These are phyloP conservation scores for Fusarium globosum DNA, from an alignment of 2,329 filamentous ascomycete genomes.

Conservation along the genomic window DNA sequence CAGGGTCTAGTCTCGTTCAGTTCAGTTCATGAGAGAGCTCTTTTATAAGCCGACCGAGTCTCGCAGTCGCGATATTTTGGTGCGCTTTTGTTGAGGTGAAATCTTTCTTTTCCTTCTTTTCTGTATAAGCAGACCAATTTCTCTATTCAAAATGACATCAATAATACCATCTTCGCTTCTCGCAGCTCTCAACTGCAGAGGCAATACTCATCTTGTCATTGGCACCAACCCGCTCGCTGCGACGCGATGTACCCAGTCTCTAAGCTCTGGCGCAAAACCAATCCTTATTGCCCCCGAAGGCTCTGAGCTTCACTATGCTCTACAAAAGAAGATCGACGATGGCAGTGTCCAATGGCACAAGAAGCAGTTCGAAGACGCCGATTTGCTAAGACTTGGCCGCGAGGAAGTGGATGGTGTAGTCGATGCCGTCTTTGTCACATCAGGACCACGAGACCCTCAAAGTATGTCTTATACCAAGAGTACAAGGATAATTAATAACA, in stretches of 20 bases:
- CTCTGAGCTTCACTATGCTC: slow-evolving; percentile 66
- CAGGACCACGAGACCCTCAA: slow-evolving; percentile 57
- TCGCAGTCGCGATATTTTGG: slow-evolving; percentile 23
- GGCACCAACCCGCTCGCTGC: slow-evolving; percentile 90
- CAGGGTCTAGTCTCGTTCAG: slow-evolving; percentile 3
- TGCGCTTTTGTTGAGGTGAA: background rate
- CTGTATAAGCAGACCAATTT: slow-evolving; percentile 10
- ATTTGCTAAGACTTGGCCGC: slow-evolving; percentile 82
- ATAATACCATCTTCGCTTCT: slow-evolving; percentile 64
- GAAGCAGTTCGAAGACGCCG: slow-evolving; percentile 74
- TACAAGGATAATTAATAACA: background rate
- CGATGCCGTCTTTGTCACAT: slow-evolving; percentile 91
- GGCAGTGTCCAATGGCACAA: slow-evolving; percentile 74
- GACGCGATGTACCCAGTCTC: slow-evolving; percentile 80
- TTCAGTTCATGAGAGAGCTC: slow-evolving; percentile 13
- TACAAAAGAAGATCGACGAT: slow-evolving; percentile 73
- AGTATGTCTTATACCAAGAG: slow-evolving; percentile 47
- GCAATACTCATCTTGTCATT: slow-evolving; percentile 84
- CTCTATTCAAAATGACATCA: slow-evolving; percentile 16
- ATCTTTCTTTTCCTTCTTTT: background rate
- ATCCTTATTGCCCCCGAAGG: slow-evolving; percentile 79
- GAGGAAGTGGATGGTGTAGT: slow-evolving; percentile 81
- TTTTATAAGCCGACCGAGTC: slow-evolving; percentile 35
- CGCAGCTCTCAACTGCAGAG: slow-evolving; percentile 75
- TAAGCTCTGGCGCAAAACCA: slow-evolving; percentile 84